A percentile compares a stretch with the other conserved stretches of the same genome.
Conservation (phyloP, 768 basidiomycete species). For the Tricholoma sp. region DNA sequence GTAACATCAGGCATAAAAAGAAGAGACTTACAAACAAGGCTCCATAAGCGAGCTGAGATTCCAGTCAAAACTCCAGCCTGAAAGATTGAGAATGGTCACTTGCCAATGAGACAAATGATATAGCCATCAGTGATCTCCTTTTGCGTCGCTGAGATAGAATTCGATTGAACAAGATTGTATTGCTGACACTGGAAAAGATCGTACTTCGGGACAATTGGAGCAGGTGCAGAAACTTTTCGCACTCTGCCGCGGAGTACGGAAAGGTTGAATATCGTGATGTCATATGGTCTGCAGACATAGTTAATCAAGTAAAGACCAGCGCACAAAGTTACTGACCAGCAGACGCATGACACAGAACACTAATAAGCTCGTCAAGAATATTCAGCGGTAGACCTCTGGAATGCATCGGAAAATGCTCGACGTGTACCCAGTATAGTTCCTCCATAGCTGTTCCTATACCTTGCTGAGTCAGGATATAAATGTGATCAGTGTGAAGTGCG, state of each 20-base stretch:
- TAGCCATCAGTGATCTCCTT: slow-evolving; percentile 34
- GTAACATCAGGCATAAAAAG: not conserved
- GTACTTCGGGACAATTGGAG: slow-evolving; percentile 42
- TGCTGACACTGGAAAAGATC: slow-evolving; percentile 5
- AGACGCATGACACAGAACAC: slow-evolving; percentile 50
- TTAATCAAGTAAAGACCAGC: not conserved
- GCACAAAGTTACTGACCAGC: slow-evolving; percentile 35
- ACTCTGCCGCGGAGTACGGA: slow-evolving; percentile 45
- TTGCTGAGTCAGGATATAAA: not conserved
- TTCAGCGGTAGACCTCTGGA: slow-evolving; percentile 25
- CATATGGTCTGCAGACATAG: slow-evolving; percentile 39
- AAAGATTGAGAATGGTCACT: slow-evolving; percentile 6
- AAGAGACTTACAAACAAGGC: slow-evolving; percentile 36
- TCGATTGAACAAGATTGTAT: not conserved
- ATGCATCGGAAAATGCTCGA: slow-evolving; percentile 63
- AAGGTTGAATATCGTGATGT: slow-evolving; percentile 61
- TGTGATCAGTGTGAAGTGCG: slow-evolving; percentile 1
- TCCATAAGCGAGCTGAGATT: slow-evolving; percentile 42
- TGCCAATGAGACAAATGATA: slow-evolving; percentile 39
- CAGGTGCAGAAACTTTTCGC: slow-evolving; percentile 42
- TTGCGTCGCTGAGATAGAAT: slow-evolving; percentile 12
- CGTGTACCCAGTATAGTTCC: slow-evolving; percentile 56
- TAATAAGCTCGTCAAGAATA: slow-evolving; percentile 43
- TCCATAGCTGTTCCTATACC: slow-evolving; percentile 40
- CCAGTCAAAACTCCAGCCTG: slow-evolving; percentile 1